Base-by-base conservation (phyloP, 2,329 filamentous ascomycete genomes). In the Daldinia sp. region DNA sequence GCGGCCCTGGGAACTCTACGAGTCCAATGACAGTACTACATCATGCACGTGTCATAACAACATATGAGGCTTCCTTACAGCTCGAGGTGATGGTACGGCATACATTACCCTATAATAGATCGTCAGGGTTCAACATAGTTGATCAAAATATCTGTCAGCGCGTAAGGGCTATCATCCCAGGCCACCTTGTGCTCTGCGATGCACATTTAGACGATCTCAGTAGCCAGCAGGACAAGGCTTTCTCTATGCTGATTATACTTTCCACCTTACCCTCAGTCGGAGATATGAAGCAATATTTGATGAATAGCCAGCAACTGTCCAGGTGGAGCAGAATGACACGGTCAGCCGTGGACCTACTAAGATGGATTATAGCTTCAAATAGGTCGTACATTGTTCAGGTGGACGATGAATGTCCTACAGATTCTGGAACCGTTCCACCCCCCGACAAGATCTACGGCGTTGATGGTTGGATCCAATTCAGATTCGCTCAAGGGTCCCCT, bases 351-450 rank as follows among this genome's bases (percentile, higher is more conserved):
- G 87, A 89, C 20, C 79, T 97, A 0, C 81, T 98, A 20, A 87
- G 92, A 58, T 98, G 94, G 94, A 92, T 97, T 68, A 88, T 98
- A 65, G 92, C 94, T 0, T 97, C 94, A 0, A 97, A 97, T 74
- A 86, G 93, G 51, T 95, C 94, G 0, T 94, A 91, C 73, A 96
- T 98, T 67, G 85, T 95, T 51, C 90, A 95, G 72, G 90, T 96
- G 15, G 88, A 90, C 48, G 80, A 90, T 50, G 79, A 80, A 44
- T 77, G 63, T 20, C 67, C 62, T 39, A 33, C 74, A 12, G 72
- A 72, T 3, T 63, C 75, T 10, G 71, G 54, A 12, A 44, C 30
- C 1, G 51, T 58, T 60, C 69, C 55, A 75, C 68, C 63, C 75
- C 81, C 82, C 39, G 84, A 90, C 68, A 84, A 83, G 10, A 85